A percentile compares a stretch with the other conserved stretches of the same genome.
Evolutionary conservation across 2,329 filamentous ascomycete species (phyloP).

Genomic region (Penicillium sp.): DNA sequence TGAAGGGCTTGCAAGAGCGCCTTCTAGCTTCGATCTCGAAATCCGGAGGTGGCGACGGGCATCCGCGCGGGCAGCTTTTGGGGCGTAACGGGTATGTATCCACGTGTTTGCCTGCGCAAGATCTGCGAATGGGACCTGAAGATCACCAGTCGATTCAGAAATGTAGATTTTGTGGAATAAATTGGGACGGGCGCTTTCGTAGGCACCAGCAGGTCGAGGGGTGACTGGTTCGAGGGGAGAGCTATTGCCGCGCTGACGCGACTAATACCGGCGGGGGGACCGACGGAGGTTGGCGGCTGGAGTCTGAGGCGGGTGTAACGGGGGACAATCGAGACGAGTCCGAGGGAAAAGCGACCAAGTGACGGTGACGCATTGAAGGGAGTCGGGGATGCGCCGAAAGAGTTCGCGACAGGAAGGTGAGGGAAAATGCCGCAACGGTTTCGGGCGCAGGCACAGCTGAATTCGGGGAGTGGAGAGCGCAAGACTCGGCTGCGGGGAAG

Average conservation of each 20-base stretch:
- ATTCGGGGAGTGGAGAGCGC: slow-evolving; percentile 28
- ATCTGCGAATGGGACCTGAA: slow-evolving; percentile 4
- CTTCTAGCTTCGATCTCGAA: slow-evolving; percentile 17
- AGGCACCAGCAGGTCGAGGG: no score
- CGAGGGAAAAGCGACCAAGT: slow-evolving; percentile 11
- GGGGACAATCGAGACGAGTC: slow-evolving; percentile 27
- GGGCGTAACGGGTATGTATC: slow-evolving; percentile 17
- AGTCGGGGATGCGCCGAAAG: slow-evolving; percentile 3
- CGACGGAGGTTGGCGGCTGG: slow-evolving; percentile 14
- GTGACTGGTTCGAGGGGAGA: background rate
- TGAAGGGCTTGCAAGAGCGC: slow-evolving; percentile 1
- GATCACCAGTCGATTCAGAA: slow-evolving; percentile 5
- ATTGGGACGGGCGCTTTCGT: no score
- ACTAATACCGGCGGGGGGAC: slow-evolving; percentile 23
- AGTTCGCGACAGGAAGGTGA: slow-evolving; percentile 16
- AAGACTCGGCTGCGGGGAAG: slow-evolving; percentile 27
- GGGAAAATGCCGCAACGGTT: slow-evolving; percentile 29
- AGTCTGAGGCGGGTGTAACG: slow-evolving; percentile 27
- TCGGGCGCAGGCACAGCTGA: slow-evolving; percentile 23
- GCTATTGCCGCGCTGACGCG: slow-evolving; percentile 29
- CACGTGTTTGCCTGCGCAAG: slow-evolving; percentile 17
- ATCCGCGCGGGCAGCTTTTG: slow-evolving; percentile 19
- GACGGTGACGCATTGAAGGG: slow-evolving; percentile 32
- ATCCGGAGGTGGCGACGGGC: slow-evolving; percentile 21
- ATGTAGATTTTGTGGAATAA: no score